A percentile compares a stretch with the other conserved stretches of the same genome.
Conservation (phyloP, 106 monocot species). For the Allium cepa region DNA sequence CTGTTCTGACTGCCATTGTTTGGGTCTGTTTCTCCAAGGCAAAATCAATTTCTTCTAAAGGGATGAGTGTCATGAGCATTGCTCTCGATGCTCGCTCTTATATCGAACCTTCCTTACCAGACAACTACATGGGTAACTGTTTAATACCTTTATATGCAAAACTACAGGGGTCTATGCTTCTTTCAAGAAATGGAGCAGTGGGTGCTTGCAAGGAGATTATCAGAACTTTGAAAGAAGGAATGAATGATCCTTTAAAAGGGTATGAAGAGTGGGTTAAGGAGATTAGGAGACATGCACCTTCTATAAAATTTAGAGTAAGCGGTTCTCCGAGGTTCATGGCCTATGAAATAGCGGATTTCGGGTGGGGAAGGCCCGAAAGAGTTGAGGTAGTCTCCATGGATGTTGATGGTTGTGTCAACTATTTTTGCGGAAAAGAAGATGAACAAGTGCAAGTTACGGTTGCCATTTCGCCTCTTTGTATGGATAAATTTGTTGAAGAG, state of each 20-base stretch:
- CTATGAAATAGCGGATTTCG: conserved; percentile 15
- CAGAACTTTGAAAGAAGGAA: not conserved
- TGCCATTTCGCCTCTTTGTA: no score
- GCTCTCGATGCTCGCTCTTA: conserved; percentile 10
- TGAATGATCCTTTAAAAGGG: not conserved
- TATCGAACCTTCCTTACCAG: not conserved
- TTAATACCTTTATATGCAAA: not conserved
- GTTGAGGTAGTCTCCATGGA: conserved; percentile 13
- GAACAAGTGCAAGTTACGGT: no score
- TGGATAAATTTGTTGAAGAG: no score
- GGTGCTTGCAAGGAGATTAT: conserved; percentile 5
- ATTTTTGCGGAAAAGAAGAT: no score
- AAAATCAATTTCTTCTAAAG: not conserved
- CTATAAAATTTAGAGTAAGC: not conserved
- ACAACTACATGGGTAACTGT: conserved; percentile 29
- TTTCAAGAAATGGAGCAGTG: not conserved
- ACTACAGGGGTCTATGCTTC: not conserved
- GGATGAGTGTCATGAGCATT: not conserved
- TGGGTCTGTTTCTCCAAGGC: no score
- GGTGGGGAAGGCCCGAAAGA: conserved; percentile 10
- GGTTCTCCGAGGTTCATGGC: conserved; percentile 14
- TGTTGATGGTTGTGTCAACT: not conserved
- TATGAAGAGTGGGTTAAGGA: not conserved
- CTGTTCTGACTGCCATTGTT: no score
- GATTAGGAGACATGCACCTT: not conserved